Evolutionary conservation across 1,284 basidiomycete species (phyloP).

Genomic region (Fistulinella staudtii): DNA sequence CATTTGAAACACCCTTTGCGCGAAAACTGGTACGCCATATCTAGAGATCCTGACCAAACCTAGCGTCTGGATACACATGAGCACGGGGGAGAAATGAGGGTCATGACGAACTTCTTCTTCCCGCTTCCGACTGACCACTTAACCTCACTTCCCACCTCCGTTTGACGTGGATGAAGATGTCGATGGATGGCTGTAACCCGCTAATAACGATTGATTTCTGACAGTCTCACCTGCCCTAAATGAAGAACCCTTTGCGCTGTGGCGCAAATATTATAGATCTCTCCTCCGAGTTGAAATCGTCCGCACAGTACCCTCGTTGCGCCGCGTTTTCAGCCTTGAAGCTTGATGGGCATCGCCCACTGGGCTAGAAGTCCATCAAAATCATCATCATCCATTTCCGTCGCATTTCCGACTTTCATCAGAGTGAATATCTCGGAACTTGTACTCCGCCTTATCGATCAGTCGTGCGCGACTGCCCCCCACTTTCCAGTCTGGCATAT

Average conservation of each 20-base stretch:
- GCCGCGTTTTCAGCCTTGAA: constrained; percentile 14
- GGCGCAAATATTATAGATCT: constrained; percentile 15
- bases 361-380: constrained; percentile 16
- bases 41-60: constrained; percentile 28
- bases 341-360: constrained; percentile 10
- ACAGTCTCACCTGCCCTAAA: constrained; percentile 34
- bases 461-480: constrained; percentile 13
- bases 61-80: constrained; percentile 17
- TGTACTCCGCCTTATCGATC: constrained; percentile 34
- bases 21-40: constrained; percentile 75
- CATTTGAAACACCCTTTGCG: constrained; percentile 87
- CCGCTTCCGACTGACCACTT: constrained; percentile 44
- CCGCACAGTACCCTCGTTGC: background rate
- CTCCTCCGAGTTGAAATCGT: constrained; percentile 11
- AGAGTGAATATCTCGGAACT: constrained; percentile 19
- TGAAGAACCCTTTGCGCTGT: constrained; percentile 30
- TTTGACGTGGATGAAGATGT: constrained; percentile 39
- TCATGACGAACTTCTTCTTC: constrained; percentile 36
- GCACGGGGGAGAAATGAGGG: constrained; percentile 3
- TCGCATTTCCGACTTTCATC: constrained; percentile 23
- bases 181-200: constrained; percentile 30
- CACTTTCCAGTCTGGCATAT: constrained; percentile 22
- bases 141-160: constrained; percentile 43
- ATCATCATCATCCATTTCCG: constrained; percentile 25
- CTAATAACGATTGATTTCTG: constrained; percentile 17